A percentile compares a stretch with the other conserved stretches of the same genome.
These are phyloP conservation scores for Plasmodium adleri DNA, from an alignment of 169 alveolate genomes.

Conservation along the genomic window DNA sequence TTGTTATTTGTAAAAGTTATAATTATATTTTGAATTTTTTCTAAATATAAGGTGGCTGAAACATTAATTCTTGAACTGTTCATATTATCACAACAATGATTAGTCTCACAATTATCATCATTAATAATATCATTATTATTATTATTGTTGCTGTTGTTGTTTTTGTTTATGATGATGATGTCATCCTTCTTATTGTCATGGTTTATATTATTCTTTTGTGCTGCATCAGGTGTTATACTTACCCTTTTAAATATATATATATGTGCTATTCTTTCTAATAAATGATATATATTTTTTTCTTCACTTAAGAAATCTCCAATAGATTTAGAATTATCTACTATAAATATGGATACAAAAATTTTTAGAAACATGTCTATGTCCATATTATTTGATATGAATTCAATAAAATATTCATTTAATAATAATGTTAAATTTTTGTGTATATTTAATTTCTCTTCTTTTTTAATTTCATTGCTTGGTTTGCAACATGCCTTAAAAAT, in stretches of 20 bases:
- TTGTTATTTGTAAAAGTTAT: constrained; percentile 1
- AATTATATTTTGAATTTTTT: constrained; percentile 8
- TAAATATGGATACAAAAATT: constrained; percentile 21
- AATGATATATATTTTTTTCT: constrained; percentile 3
- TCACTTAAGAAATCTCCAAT: constrained; percentile 55
- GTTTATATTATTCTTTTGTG: background rate
- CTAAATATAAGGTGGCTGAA: background rate
- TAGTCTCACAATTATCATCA: no score
- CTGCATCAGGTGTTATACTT: background rate
- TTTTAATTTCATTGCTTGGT: background rate
- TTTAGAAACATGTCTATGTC: constrained; percentile 28
- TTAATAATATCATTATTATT: no score
- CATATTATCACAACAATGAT: background rate
- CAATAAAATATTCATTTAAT: constrained; percentile 15
- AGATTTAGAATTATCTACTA: constrained; percentile 16
- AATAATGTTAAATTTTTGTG: constrained; percentile 6
- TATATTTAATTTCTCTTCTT: constrained; percentile 13
- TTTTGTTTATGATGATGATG: no score
- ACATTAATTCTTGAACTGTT: no score
- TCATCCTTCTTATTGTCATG: background rate
- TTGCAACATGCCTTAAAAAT: constrained; percentile 34
- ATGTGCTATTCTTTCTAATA: constrained; percentile 25
- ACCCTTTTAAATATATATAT: constrained; percentile 20
- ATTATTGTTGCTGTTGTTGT: no score
- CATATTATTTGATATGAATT: constrained; percentile 32